phyloP scores from a whole-genome alignment of 1,139 yeast species.

The Saccharomyces hybrid region DNA sequence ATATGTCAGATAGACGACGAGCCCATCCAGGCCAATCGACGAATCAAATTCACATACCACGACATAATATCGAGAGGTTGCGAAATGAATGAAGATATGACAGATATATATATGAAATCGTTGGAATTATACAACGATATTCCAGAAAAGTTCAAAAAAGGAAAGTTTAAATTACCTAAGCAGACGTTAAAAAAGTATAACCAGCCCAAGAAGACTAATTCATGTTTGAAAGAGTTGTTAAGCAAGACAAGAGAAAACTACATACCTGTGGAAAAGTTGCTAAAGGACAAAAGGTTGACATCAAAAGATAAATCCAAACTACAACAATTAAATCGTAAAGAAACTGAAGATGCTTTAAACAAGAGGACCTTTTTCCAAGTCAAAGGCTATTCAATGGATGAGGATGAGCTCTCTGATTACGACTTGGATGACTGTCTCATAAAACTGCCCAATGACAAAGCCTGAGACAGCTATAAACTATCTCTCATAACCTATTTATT shows the following conservation, averaged over 20 bases:
- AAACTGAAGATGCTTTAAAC: conserved; percentile 16
- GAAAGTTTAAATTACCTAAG: conserved; percentile 22
- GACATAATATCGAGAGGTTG: conserved; percentile 28
- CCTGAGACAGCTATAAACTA: conserved; percentile 11
- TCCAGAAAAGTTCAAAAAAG: conserved; percentile 18
- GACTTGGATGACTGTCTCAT: conserved; percentile 10
- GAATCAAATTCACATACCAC: conserved; percentile 20
- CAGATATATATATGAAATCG: conserved; percentile 21
- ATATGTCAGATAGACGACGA: conserved; percentile 11
- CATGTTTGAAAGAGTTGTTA: conserved; percentile 6
- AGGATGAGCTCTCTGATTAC: conserved; percentile 4
- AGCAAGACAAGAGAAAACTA: conserved; percentile 12
- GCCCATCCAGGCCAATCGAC: conserved; percentile 12
- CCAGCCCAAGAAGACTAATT: conserved; percentile 7
- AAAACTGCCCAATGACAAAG: conserved; percentile 8
- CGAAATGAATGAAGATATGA: conserved; percentile 19
- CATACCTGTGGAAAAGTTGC: conserved; percentile 13
- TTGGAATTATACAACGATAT: conserved; percentile 27
- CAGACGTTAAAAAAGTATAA: conserved; percentile 16
- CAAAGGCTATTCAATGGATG: conserved; percentile 8
- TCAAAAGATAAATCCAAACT: conserved; percentile 15
- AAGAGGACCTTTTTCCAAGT: conserved; percentile 23
- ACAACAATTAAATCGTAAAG: conserved; percentile 10
- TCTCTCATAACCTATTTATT: conserved; percentile 11
- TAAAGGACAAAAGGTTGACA: conserved; percentile 17